Base-by-base conservation (phyloP, 345 rosid genomes). In the Carallia pectinifolia region DNA sequence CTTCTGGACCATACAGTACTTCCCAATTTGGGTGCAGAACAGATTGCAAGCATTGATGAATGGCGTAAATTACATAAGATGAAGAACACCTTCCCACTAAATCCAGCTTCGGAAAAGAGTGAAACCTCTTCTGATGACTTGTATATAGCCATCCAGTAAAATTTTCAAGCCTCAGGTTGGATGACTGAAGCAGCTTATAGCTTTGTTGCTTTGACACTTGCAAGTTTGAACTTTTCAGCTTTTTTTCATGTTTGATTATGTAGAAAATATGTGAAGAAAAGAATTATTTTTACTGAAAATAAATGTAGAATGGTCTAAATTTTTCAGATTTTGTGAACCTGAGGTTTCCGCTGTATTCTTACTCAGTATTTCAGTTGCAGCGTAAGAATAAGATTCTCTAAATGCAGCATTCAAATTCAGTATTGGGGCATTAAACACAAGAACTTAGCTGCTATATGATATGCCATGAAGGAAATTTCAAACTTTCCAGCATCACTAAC, bases 11-110 rank as follows among this genome's bases (percentile, higher is more conserved):
- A 77, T 55, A 84, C 71, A 63, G 60, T 76, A 31, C 37, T 71
- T 54, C 92, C 86, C 1, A 64, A 61, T 29, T 7, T 87, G 74
- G 64, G 70, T 37, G 76, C 87, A 44, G 87, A 85, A 50, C 55
- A 77, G 81, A 65, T 80, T 77, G 86, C 80, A 39, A 62, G 56
- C 66, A 82, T 91, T 13, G 90, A 91, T 17, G 79, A 89, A 71
- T 93, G 98, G 97, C 84, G 88, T 36, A 69, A 80, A 15, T 73
- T 58, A 16, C 74, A 78, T 59, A 82, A 78, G 77, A 61, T 33
- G 66, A 70, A 72, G 36, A 66, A 77, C 54, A 6, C 53, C 48
- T 37, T 34, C 29, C 17, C 65, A 31, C 63, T 55, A 31, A 29
- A 66, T 53, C 66, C 66, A 44, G 36, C 48, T 48, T 64, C 81